A percentile compares a stretch with the other conserved stretches of the same genome.
phyloP scores from a whole-genome alignment of 176 grass and related monocot genomes.

The Tillandsia fasciculata region DNA sequence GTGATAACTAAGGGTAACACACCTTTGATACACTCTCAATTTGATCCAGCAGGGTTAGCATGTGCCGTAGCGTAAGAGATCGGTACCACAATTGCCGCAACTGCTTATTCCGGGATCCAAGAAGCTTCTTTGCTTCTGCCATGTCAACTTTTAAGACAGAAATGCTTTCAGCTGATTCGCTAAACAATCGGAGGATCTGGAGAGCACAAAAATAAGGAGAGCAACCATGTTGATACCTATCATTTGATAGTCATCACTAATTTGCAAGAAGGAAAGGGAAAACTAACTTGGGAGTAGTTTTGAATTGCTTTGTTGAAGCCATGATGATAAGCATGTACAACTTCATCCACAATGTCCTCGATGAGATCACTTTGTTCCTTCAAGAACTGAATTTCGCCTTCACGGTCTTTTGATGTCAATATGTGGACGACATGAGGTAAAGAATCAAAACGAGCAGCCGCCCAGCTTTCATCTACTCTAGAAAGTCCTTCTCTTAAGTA shows the following conservation, averaged over 20 bases:
- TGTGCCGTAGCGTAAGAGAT: slow-evolving; percentile 75
- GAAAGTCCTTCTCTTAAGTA: slow-evolving; percentile 80
- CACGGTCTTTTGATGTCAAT: slow-evolving; percentile 74
- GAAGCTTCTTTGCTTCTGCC: slow-evolving; percentile 71
- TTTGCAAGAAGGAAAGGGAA: not conserved
- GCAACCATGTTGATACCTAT: slow-evolving; percentile 6
- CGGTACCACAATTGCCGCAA: slow-evolving; percentile 88
- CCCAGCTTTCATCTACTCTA: slow-evolving; percentile 86
- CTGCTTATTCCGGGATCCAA: slow-evolving; percentile 84
- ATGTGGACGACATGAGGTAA: slow-evolving; percentile 95
- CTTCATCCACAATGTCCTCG: slow-evolving; percentile 87
- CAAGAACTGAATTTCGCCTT: slow-evolving; percentile 95
- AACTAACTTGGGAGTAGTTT: slow-evolving; percentile 77
- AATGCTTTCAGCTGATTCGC: slow-evolving; percentile 83
- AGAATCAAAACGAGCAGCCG: slow-evolving; percentile 82
- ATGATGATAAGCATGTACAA: slow-evolving; percentile 94
- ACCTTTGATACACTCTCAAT: slow-evolving; percentile 91
- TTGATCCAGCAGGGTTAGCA: slow-evolving; percentile 78
- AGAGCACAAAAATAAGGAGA: not conserved
- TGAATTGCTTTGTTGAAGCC: slow-evolving; percentile 98
- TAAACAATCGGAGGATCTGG: slow-evolving; percentile 86
- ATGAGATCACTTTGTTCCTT: slow-evolving; percentile 90
- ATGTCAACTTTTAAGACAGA: slow-evolving; percentile 79
- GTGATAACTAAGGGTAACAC: slow-evolving; percentile 4
- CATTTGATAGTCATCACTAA: not conserved